Base-by-base conservation (phyloP, 2,329 filamentous ascomycete genomes). In the Penicillium olsonii region DNA sequence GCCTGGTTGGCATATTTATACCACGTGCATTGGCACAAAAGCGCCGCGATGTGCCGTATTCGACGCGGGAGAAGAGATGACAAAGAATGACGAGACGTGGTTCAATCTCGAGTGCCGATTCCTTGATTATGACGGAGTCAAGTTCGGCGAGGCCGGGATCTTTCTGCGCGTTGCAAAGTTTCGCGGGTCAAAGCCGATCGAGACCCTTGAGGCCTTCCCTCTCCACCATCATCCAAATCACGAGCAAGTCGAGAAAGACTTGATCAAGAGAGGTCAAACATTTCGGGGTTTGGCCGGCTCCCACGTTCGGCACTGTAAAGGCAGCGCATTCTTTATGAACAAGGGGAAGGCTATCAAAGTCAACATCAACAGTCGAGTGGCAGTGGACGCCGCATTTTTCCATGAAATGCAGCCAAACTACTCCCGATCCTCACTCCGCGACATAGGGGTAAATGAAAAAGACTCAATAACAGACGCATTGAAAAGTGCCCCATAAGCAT, bases 241-340 rank as follows among this genome's bases (percentile, higher is more conserved):
- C 40, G 41, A 62, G 26, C 24, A 60, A 33, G 49, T 64, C 31
- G 56, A 31, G 26, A 55, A 59, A 39, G 27, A 63, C 27, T 45
- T 72, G 5, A 46, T 64, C 17, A 47, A 61, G 43, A 60, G 58
- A 35, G 60, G 64, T 39, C 52, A 52, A 34, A 67, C 63, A 27
- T 70, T 71, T 50, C 49, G 56, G 5, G 46, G 53, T 35, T 46
- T 70, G 15, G 64, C 55, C 12, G 55, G 59, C 44, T 55, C 52
- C 17, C 52, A 68, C 37, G 53, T 65, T 55, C 53, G 42, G 44
- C 52, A 69, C 40, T 73, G 59, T 54, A 57, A 62, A 50, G 64
- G 68, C 34, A 64, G 47, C 33, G 63, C 60, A 34, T 72, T 71
- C 50, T 59, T 65, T 43, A 64, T 68, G 39, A 52, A 64, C 11